These are phyloP conservation scores for Sclerotinia subarctica DNA, from an alignment of 2,329 filamentous ascomycete species.

Conservation along the genomic window DNA sequence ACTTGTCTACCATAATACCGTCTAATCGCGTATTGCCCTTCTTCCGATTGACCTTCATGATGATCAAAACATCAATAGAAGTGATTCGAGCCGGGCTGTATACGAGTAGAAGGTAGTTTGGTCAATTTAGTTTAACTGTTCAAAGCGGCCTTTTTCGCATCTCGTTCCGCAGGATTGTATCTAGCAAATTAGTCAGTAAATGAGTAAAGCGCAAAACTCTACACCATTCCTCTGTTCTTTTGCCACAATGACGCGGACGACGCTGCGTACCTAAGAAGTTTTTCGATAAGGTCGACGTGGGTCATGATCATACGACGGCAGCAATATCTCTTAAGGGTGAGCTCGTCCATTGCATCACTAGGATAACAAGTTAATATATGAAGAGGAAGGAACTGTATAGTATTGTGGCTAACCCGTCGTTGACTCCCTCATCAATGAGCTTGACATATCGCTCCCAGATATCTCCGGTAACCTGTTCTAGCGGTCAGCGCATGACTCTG, in stretches of 20 bases:
- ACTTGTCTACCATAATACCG: not conserved
- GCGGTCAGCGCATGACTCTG: conserved; percentile 25
- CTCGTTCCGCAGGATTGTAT: conserved; percentile 49
- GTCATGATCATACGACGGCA: conserved; percentile 99
- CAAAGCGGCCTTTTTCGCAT: conserved; percentile 42
- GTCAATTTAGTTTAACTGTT: conserved; percentile 24
- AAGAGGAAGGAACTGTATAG: not conserved
- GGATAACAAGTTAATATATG: conserved; percentile 26
- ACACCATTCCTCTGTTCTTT: not conserved
- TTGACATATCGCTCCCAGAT: conserved; percentile 95
- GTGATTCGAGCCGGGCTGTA: conserved; percentile 13
- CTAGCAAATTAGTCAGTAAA: conserved; percentile 35
- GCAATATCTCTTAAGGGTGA: conserved; percentile 94
- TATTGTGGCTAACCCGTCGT: conserved; percentile 63
- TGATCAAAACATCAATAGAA: not conserved
- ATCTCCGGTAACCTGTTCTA: conserved; percentile 80
- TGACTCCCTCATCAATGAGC: conserved; percentile 73
- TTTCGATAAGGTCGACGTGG: conserved; percentile 97
- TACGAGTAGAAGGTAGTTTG: conserved; percentile 13
- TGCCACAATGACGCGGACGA: not conserved
- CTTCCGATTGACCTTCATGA: not conserved
- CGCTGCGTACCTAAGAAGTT: conserved; percentile 77
- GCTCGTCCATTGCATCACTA: conserved; percentile 93
- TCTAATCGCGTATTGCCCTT: conserved; percentile 8
- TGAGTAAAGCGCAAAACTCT: conserved; percentile 20